Evolutionary conservation across 1,284 basidiomycete genomes (phyloP), one percentile per base, ranked within the genome.

Genomic region (Rhodofomes roseus): DNA sequence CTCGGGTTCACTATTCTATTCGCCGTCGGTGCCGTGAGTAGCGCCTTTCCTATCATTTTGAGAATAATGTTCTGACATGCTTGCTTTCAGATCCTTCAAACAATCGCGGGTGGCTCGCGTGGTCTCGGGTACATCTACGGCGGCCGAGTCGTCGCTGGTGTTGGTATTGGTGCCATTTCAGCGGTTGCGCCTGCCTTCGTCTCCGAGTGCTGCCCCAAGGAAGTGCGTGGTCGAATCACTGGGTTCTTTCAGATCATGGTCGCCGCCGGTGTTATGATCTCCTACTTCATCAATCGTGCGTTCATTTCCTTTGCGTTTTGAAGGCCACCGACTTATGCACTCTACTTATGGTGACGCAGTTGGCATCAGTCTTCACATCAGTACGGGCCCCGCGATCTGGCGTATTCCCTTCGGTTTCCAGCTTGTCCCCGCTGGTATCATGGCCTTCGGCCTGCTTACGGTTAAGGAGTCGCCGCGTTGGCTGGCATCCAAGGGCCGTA

Each of bases 181-280:
- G 81, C 81, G 66, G 85, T 91, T 2, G 80, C 87, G 9, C 91
- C 91, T 9, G 84, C 90, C 0, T 93, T 84, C 66, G 89, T 92
- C 2, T 87, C 87, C 1, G 91, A 93, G 71, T 92, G 90, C 69
- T 81, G 85, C 0, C 91, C 91, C 5, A 92, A 91, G 70, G 80
- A 88, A 31, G 88, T 87, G 25, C 79, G 87, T 55, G 87, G 88
- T 14, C 81, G 87, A 31, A 86, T 89, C 54, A 88, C 88, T 0
- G 87, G 89, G 44, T 68, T 90, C 29, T 92, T 93, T 80, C 92
- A 95, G 70, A 85, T 94, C 72, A 87, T 92, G 81, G 89, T 92
- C 40, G 85, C 87, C 18, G 70, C 81, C 52, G 88, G 88, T 37
- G 87, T 90, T 59, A 90, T 90, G 87, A 76, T 91, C 51, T 89